These are phyloP conservation scores for Rosa chinensis DNA, from an alignment of 306 rosid genomes.

Conservation along the genomic window DNA sequence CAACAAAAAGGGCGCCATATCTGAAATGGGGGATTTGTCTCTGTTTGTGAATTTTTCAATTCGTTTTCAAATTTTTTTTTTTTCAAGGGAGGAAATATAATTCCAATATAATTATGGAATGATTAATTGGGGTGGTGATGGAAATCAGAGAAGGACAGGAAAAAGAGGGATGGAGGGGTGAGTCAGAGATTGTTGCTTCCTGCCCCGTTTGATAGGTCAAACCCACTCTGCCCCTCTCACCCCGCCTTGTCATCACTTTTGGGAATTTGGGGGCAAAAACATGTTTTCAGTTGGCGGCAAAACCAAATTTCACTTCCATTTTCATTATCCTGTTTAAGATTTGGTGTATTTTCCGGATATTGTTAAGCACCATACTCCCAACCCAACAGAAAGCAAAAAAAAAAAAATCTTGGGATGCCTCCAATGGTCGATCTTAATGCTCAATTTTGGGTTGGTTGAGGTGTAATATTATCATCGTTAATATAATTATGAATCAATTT, in stretches of 20 bases:
- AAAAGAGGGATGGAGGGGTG: not conserved
- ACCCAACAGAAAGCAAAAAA: no score
- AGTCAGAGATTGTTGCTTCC: conserved; percentile 11
- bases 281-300: conserved; percentile 37
- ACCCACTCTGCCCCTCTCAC: not conserved
- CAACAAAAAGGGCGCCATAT: conserved; percentile 48
- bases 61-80: not conserved
- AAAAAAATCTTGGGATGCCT: no score
- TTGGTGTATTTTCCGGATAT: not conserved
- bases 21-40: not conserved
- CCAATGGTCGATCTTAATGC: no score
- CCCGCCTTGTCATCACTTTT: conserved; percentile 5
- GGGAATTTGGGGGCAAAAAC: not conserved
- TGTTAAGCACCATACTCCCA: no score
- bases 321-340: not conserved
- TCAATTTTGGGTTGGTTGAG: no score
- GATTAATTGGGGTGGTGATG: not conserved
- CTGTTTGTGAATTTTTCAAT: conserved; percentile 1
- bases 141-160: not conserved
- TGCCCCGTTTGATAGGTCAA: conserved; percentile 36
- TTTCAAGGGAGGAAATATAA: not conserved
- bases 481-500: no score
- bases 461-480: no score
- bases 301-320: conserved; percentile 3
- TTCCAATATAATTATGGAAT: not conserved